Conservation (phyloP, 257 asterid species). For the Nicotiana obtusifolia region DNA sequence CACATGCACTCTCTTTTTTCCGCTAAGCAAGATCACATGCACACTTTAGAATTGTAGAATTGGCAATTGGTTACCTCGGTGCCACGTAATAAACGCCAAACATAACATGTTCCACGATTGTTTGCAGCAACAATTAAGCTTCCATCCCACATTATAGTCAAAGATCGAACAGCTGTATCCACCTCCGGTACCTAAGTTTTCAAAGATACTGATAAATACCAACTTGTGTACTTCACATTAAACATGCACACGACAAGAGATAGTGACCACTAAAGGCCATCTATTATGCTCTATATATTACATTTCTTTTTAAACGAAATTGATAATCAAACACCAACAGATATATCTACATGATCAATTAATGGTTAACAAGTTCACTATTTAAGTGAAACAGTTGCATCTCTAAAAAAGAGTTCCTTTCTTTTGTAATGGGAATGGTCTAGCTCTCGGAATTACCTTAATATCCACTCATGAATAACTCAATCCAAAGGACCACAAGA, state of each 20-base stretch:
- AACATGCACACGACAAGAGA: neutral
- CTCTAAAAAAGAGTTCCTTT: neutral
- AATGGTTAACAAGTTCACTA: neutral
- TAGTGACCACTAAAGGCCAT: neutral
- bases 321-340: neutral
- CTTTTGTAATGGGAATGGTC: neutral
- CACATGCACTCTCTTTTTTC: neutral
- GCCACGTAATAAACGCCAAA: constrained; percentile 86
- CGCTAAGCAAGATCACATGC: neutral
- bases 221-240: neutral
- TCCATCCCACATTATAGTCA: constrained; percentile 99
- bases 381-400: neutral
- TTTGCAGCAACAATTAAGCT: constrained; percentile 97
- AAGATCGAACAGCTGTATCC: constrained; percentile 87
- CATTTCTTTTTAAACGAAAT: neutral
- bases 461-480: neutral
- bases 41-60: neutral
- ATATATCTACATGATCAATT: neutral
- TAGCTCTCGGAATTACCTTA: neutral
- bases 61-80: constrained; percentile 47
- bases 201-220: neutral
- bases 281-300: neutral
- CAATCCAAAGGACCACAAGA: neutral
- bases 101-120: constrained; percentile 86
- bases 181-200: constrained; percentile 84